Percentiles rank a stretch among this genome's conserved stretches.
Conservation (phyloP, 768 basidiomycete species). For the Boletus tomentosulus region DNA sequence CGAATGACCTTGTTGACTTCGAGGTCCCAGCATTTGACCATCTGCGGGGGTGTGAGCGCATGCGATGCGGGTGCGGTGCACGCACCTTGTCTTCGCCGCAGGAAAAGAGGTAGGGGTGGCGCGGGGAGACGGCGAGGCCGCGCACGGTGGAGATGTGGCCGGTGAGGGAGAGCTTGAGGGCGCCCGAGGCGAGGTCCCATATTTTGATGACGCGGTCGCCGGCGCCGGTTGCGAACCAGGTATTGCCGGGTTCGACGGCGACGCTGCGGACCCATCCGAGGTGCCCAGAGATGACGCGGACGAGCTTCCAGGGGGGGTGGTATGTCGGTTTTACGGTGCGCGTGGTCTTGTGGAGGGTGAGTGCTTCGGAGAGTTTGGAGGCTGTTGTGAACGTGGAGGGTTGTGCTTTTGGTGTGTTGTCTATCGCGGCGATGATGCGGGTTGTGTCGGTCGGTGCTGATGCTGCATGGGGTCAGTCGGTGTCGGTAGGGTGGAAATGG, state of each 20-base stretch:
- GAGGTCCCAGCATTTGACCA: constrained; percentile 99
- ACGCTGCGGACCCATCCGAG: constrained; percentile 96
- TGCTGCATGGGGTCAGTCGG: constrained; percentile 21
- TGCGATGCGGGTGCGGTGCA: not conserved
- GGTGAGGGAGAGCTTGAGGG: constrained; percentile 92
- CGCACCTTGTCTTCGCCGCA: constrained; percentile 96
- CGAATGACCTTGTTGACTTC: constrained; percentile 99
- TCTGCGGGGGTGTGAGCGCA: constrained; percentile 43
- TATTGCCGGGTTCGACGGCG: constrained; percentile 95
- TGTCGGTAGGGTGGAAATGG: not conserved
- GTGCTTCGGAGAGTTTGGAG: constrained; percentile 76
- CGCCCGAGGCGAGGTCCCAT: constrained; percentile 97
- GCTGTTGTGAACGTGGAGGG: constrained; percentile 69
- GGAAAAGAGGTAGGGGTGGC: constrained; percentile 97
- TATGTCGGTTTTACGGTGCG: constrained; percentile 93
- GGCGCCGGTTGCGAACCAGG: constrained; percentile 98
- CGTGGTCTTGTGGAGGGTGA: constrained; percentile 87
- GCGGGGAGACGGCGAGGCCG: constrained; percentile 84
- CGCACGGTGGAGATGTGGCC: constrained; percentile 97
- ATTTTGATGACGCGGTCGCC: constrained; percentile 98
- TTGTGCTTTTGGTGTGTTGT: constrained; percentile 62
- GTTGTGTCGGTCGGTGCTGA: constrained; percentile 42
- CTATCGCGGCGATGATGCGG: constrained; percentile 68
- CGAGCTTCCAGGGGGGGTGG: constrained; percentile 94
- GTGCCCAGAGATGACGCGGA: constrained; percentile 96